A percentile compares a stretch with the other conserved stretches of the same genome.
phyloP scores from a whole-genome alignment of 202 grass and related monocot species.

The Tripidium arundinaceum region DNA sequence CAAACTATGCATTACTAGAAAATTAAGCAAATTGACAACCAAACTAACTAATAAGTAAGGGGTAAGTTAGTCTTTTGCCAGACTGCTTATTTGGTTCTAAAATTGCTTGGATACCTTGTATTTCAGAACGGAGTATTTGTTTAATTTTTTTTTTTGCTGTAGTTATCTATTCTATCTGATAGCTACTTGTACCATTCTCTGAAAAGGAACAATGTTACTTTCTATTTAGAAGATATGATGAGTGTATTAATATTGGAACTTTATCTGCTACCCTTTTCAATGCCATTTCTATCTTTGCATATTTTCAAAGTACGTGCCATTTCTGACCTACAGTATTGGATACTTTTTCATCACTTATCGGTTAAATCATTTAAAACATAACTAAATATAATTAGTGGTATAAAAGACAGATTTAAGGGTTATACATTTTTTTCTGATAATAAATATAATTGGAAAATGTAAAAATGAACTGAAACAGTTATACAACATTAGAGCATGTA shows the following conservation, averaged over 20 bases:
- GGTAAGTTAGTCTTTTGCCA: neutral
- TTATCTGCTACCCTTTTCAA: neutral
- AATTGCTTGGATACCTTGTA: neutral
- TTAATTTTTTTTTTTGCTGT: neutral
- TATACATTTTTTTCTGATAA: neutral
- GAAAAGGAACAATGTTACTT: slow-evolving; percentile 9
- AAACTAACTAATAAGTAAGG: neutral
- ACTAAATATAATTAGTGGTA: neutral
- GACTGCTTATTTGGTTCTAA: neutral
- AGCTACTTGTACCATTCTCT: neutral
- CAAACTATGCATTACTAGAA: neutral
- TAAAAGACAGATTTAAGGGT: neutral
- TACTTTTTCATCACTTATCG: slow-evolving; percentile 7
- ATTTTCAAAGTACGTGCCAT: slow-evolving; percentile 12
- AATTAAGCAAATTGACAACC: neutral
- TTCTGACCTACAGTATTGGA: neutral
- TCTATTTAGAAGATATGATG: slow-evolving; percentile 1
- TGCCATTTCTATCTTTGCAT: neutral
- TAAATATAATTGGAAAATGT: neutral
- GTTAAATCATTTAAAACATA: slow-evolving; percentile 17
- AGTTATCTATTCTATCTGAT: slow-evolving; percentile 14
- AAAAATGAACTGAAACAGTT: neutral
- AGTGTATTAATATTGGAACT: neutral
- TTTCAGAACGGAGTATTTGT: no score
- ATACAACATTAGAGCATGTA: neutral